A percentile compares a stretch with the other conserved stretches of the same genome.
Evolutionary conservation across 495 filamentous ascomycete species (phyloP).

Genomic region (Neurospora sp.): DNA sequence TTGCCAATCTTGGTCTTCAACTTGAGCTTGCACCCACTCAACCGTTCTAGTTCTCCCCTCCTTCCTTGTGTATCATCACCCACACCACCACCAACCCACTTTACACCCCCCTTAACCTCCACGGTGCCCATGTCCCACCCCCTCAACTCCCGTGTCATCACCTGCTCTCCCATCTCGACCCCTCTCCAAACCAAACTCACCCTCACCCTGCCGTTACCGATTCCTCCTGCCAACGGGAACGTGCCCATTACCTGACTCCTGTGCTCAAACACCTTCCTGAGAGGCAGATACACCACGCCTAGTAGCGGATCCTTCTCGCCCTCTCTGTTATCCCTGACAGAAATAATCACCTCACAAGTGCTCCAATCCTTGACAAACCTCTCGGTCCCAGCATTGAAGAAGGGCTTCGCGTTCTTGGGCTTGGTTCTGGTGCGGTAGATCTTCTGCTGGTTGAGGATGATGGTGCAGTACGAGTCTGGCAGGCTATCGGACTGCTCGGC

Average conservation of each 20-base stretch:
- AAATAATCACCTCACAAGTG: constrained; percentile 51
- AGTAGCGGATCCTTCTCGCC: constrained; percentile 57
- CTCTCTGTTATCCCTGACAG: constrained; percentile 53
- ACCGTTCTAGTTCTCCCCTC: constrained; percentile 30
- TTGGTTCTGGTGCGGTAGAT: constrained; percentile 63
- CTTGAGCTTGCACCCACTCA: constrained; percentile 42
- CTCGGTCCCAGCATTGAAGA: constrained; percentile 71
- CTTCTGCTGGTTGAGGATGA: constrained; percentile 62
- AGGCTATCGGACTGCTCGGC: constrained; percentile 50
- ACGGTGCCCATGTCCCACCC: constrained; percentile 62
- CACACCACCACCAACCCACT: constrained; percentile 3
- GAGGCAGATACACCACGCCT: constrained; percentile 55
- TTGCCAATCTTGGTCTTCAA: constrained; percentile 41
- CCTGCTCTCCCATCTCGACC: constrained; percentile 48
- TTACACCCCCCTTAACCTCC: constrained; percentile 37
- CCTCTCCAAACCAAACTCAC: constrained; percentile 63
- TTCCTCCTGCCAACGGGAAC: constrained; percentile 52
- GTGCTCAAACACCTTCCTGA: constrained; percentile 44
- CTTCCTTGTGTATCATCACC: not conserved
- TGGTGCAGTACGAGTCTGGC: constrained; percentile 56
- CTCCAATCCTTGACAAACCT: constrained; percentile 58
- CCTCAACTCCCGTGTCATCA: constrained; percentile 40
- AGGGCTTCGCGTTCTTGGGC: constrained; percentile 65
- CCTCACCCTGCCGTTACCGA: constrained; percentile 57
- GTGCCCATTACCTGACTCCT: constrained; percentile 50